A percentile compares a stretch with the other conserved stretches of the same genome.
Evolutionary conservation across 2,329 filamentous ascomycete species (phyloP).

Genomic region (Colletotrichum limetticola): DNA sequence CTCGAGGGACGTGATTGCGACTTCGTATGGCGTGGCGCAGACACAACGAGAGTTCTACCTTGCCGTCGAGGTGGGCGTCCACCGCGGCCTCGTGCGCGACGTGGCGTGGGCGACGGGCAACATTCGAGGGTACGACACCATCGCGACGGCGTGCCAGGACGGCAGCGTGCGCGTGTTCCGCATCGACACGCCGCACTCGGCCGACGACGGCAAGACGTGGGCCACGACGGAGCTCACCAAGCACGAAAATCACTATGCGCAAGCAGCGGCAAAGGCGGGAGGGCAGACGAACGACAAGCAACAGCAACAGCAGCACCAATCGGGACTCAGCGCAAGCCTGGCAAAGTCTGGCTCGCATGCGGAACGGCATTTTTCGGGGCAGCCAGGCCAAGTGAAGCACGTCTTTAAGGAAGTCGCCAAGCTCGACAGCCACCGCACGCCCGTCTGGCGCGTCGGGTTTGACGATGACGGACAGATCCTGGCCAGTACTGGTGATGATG

Average conservation of each 20-base stretch:
- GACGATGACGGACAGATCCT: constrained; percentile 77
- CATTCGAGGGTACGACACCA: constrained; percentile 87
- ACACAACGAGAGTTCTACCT: constrained; percentile 85
- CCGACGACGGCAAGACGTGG: constrained; percentile 62
- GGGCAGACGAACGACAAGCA: constrained; percentile 40
- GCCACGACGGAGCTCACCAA: constrained; percentile 57
- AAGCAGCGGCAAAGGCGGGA: constrained; percentile 17
- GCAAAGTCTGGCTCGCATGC: constrained; percentile 59
- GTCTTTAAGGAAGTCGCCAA: constrained; percentile 71
- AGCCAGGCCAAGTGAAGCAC: constrained; percentile 75
- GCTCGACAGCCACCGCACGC: constrained; percentile 74
- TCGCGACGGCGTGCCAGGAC: constrained; percentile 94
- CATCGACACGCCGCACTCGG: constrained; percentile 68
- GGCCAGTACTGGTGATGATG: constrained; percentile 81
- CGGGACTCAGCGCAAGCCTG: constrained; percentile 63
- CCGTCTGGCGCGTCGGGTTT: constrained; percentile 81
- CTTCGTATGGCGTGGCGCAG: constrained; percentile 61
- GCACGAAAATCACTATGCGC: constrained; percentile 38
- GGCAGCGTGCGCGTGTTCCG: constrained; percentile 91
- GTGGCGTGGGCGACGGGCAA: constrained; percentile 94
- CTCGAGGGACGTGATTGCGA: constrained; percentile 69
- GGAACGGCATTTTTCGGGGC: constrained; percentile 64
- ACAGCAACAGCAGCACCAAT: constrained; percentile 52
- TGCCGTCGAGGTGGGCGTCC: constrained; percentile 78
- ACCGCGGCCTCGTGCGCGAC: constrained; percentile 84